phyloP scores from a whole-genome alignment of 2,329 filamentous ascomycete genomes.

The Pseudocercospora musae region DNA sequence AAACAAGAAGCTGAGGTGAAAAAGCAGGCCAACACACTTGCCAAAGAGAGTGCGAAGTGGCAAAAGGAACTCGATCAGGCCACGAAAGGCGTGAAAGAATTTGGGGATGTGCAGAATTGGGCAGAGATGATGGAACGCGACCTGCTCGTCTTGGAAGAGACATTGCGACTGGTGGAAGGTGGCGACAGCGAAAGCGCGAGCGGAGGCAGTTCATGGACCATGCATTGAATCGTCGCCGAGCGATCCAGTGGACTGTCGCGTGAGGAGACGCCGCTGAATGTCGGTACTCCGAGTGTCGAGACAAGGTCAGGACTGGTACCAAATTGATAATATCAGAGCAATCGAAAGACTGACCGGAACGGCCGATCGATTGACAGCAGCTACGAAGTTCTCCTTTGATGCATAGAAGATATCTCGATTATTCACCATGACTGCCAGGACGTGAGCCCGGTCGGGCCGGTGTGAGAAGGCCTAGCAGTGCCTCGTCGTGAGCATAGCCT shows the following conservation, averaged over 20 bases:
- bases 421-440: no score
- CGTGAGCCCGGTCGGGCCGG: no score
- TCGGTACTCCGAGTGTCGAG: background rate
- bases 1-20: constrained; percentile 54
- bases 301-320: background rate
- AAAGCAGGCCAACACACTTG: constrained; percentile 55
- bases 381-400: background rate
- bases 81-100: constrained; percentile 66
- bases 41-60: constrained; percentile 63
- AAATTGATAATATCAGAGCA: background rate
- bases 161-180: constrained; percentile 35
- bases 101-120: constrained; percentile 83
- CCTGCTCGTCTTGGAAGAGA: constrained; percentile 38
- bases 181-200: constrained; percentile 30
- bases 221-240: background rate
- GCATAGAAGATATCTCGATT: background rate
- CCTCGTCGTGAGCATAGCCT: background rate
- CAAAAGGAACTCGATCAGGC: constrained; percentile 61
- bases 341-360: background rate
- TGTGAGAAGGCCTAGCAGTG: background rate
- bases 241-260: background rate
- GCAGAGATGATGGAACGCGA: constrained; percentile 67
- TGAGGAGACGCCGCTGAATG: background rate
- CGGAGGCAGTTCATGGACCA: constrained; percentile 31
- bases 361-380: background rate